These are phyloP conservation scores for Metschnikowia chrysomelidarum DNA, from an alignment of 805 yeast genomes.

Conservation along the genomic window DNA sequence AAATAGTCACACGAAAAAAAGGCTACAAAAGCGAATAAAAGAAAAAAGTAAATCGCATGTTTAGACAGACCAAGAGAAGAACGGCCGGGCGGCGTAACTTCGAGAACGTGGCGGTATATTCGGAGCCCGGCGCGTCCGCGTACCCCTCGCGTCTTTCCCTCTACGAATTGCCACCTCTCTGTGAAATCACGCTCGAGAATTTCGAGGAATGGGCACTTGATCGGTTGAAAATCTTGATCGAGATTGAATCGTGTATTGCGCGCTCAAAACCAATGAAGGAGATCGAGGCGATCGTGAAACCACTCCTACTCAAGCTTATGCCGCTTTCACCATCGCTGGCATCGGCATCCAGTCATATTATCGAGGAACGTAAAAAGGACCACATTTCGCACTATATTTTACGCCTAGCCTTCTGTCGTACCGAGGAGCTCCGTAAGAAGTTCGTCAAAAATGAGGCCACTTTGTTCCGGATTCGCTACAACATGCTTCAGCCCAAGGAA, in stretches of 20 bases:
- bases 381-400: constrained; percentile 89
- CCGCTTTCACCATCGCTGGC: constrained; percentile 50
- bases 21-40: too few species aligned
- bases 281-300: constrained; percentile 61
- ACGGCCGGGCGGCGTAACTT: constrained; percentile 73
- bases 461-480: constrained; percentile 72
- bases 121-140: constrained; percentile 28
- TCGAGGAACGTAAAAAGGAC: constrained; percentile 76
- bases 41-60: too few species aligned
- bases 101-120: constrained; percentile 33
- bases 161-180: constrained; percentile 73
- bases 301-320: constrained; percentile 58
- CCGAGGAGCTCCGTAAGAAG: constrained; percentile 76
- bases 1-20: too few species aligned
- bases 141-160: constrained; percentile 68
- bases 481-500: constrained; percentile 59
- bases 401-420: constrained; percentile 85
- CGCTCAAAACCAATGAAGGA: constrained; percentile 66
- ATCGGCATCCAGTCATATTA: constrained; percentile 34
- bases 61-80: constrained; percentile 71
- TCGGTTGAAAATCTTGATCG: constrained; percentile 76
- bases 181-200: constrained; percentile 87
- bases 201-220: constrained; percentile 97
- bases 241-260: constrained; percentile 72
- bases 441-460: constrained; percentile 75